These are phyloP conservation scores for Gossypium trilobum DNA, from an alignment of 441 rosid species.

Conservation along the genomic window DNA sequence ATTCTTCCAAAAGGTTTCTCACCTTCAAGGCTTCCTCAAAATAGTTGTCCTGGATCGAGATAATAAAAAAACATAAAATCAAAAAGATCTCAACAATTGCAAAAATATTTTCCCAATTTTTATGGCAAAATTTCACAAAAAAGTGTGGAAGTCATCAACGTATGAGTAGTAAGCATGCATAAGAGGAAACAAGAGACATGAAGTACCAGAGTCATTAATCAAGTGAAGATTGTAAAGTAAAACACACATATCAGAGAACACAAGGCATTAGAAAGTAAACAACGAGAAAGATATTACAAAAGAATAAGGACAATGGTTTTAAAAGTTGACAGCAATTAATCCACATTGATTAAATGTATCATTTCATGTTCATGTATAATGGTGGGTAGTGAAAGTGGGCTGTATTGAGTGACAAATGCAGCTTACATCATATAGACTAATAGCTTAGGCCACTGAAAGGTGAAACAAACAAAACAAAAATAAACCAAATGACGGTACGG, in stretches of 20 bases:
- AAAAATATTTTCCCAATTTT: background rate
- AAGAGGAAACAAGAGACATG: background rate
- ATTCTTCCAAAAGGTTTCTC: slow-evolving; percentile 96
- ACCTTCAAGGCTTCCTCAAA: slow-evolving; percentile 97
- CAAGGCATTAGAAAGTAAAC: background rate
- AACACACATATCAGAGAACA: background rate
- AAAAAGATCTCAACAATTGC: background rate
- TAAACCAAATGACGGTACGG: background rate
- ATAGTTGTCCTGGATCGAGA: slow-evolving; percentile 64
- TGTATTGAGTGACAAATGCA: background rate
- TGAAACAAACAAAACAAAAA: background rate
- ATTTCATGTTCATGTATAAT: background rate
- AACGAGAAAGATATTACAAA: background rate
- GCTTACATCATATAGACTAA: background rate
- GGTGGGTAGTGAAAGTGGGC: background rate
- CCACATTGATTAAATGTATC: background rate
- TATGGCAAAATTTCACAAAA: background rate
- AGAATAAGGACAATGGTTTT: background rate
- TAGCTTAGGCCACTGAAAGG: background rate
- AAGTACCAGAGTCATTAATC: background rate
- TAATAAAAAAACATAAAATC: background rate
- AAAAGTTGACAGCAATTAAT: background rate
- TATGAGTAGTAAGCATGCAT: background rate
- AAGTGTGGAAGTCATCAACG: background rate
- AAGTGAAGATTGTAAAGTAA: background rate